Conservation (phyloP, 306 rosid species). For the Castanopsis chinensis region DNA sequence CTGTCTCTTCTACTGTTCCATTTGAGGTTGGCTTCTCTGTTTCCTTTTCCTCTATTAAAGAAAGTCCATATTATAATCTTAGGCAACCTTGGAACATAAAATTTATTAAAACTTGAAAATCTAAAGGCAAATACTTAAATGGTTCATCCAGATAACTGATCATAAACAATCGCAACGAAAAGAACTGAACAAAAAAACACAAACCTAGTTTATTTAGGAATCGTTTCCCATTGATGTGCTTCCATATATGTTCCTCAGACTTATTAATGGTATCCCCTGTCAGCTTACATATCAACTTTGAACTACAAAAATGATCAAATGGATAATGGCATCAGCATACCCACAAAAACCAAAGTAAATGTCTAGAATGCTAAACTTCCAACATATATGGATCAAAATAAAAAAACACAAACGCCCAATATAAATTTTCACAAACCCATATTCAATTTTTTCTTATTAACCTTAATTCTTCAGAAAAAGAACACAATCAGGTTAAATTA, state of each 20-base stretch:
- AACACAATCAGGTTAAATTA: no score
- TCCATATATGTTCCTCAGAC: conserved; percentile 97
- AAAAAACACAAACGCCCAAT: background rate
- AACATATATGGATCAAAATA: background rate
- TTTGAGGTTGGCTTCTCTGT: conserved; percentile 32
- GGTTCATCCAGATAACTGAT: background rate
- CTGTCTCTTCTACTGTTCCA: conserved; percentile 41
- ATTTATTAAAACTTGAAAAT: background rate
- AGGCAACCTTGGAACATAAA: background rate
- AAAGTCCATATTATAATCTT: background rate
- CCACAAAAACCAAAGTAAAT: background rate
- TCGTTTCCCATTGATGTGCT: conserved; percentile 85
- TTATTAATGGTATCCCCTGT: conserved; percentile 84
- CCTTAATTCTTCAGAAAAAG: background rate
- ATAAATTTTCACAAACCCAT: background rate
- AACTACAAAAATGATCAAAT: conserved; percentile 38
- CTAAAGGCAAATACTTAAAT: background rate
- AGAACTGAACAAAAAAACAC: conserved; percentile 14
- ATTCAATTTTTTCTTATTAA: background rate
- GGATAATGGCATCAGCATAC: background rate
- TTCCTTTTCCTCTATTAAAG: conserved; percentile 64
- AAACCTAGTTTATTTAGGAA: conserved; percentile 90
- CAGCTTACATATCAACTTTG: conserved; percentile 79
- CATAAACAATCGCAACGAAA: conserved; percentile 10
- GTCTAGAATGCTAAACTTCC: background rate